Percentiles rank a stretch among this genome's conserved stretches.
Conservation (phyloP, 305 asterid species). For the Rubia balearica region DNA sequence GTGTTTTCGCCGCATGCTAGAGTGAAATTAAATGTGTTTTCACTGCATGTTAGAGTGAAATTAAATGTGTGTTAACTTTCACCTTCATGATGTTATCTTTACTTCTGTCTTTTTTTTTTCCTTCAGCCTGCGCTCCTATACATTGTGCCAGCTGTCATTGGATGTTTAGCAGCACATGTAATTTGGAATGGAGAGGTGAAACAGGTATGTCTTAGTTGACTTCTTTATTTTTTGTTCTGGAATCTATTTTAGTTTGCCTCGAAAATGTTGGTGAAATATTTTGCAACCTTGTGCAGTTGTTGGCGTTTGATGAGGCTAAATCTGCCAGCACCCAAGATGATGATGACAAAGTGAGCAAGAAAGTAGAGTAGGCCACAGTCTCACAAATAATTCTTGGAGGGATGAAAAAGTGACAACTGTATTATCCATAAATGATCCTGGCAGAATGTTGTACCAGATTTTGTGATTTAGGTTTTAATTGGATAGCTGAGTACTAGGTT, state of each 20-base stretch:
- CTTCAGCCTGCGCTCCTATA: conserved; percentile 88
- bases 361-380: conserved; percentile 31
- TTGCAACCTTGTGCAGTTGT: conserved; percentile 34
- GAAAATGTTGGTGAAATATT: neutral
- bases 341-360: conserved; percentile 36
- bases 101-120: neutral
- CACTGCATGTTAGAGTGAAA: neutral
- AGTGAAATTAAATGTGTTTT: neutral
- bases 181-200: conserved; percentile 82
- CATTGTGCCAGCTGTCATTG: conserved; percentile 85
- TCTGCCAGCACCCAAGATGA: conserved; percentile 28
- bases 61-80: neutral
- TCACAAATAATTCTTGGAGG: neutral
- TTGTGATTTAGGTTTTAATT: conserved; percentile 12
- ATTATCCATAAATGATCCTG: neutral
- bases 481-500: conserved; percentile 6
- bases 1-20: neutral
- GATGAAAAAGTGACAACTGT: neutral
- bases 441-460: conserved; percentile 14
- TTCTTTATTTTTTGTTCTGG: neutral
- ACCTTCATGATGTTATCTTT: neutral
- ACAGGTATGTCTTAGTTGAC: conserved; percentile 40
- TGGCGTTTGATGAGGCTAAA: conserved; percentile 79
- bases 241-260: neutral
- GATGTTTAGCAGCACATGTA: conserved; percentile 80